Evolutionary conservation across 2,329 filamentous ascomycete genomes (phyloP).

Genomic region (Monilinia laxa): DNA sequence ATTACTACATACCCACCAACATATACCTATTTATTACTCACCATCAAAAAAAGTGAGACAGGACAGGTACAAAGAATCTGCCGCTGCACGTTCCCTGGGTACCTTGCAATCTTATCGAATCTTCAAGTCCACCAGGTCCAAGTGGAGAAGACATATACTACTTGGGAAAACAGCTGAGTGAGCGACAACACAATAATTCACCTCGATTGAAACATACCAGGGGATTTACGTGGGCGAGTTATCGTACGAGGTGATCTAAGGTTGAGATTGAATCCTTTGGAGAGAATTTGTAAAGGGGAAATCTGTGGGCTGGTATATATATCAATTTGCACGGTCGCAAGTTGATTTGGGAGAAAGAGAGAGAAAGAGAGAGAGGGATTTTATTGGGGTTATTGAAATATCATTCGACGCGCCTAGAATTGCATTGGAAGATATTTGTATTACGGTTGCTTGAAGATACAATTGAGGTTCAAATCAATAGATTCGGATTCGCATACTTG

Average conservation of each 20-base stretch:
- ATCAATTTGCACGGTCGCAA: background rate
- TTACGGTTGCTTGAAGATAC: background rate
- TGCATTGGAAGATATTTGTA: background rate
- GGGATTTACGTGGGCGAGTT: constrained; percentile 8
- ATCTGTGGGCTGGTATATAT: background rate
- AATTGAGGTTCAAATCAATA: background rate
- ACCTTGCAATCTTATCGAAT: constrained; percentile 4
- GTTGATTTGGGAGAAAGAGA: background rate
- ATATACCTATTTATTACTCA: no score
- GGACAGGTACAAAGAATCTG: background rate
- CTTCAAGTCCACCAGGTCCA: background rate
- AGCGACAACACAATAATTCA: constrained; percentile 18
- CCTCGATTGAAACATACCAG: background rate
- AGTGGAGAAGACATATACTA: background rate
- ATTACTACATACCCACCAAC: background rate
- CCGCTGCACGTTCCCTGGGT: background rate
- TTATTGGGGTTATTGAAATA: background rate
- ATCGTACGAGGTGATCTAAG: background rate
- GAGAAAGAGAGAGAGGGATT: background rate
- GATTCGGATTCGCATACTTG: background rate
- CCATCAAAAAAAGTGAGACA: no score
- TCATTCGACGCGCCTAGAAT: background rate
- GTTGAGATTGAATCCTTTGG: background rate
- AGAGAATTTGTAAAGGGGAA: background rate
- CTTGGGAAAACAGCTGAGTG: background rate